phyloP scores from a whole-genome alignment of 2,329 filamentous ascomycete genomes.

The Balansia obtecta region DNA sequence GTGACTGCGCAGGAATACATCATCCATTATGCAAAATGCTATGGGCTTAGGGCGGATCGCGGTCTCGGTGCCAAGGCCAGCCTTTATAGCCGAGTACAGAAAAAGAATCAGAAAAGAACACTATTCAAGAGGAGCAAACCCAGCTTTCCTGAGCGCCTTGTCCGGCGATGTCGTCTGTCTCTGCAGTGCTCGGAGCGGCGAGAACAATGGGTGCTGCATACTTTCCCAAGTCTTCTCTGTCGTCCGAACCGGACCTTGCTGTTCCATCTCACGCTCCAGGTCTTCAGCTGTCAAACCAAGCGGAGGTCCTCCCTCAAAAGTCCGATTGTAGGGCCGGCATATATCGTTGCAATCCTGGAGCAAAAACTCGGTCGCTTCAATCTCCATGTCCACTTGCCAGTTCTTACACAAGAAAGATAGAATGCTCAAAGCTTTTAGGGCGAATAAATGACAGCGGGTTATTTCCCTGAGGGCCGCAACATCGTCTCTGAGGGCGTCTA shows the following conservation, averaged over 20 bases:
- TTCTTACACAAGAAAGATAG: slow-evolving; percentile 41
- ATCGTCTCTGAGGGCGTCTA: slow-evolving; percentile 35
- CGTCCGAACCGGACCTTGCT: background rate
- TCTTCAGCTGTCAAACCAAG: background rate
- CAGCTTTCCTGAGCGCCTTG: background rate
- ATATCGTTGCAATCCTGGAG: slow-evolving; percentile 19
- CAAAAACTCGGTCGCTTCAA: slow-evolving; percentile 19
- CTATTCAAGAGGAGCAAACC: background rate
- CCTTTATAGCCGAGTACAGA: no score
- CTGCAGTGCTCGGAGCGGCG: background rate
- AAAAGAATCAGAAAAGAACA: background rate
- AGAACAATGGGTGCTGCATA: background rate
- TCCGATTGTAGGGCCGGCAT: background rate
- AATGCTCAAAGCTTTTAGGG: slow-evolving; percentile 45
- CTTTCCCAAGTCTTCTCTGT: background rate
- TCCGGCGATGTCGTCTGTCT: background rate
- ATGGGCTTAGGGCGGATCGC: no score
- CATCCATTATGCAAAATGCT: no score
- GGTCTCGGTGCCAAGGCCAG: no score
- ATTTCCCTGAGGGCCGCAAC: slow-evolving; percentile 46
- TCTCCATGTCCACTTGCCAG: slow-evolving; percentile 42
- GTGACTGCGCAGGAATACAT: no score
- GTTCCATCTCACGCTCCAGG: background rate
- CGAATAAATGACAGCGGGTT: slow-evolving; percentile 46
- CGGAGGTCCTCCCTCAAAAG: background rate